Evolutionary conservation across 768 basidiomycete genomes (phyloP).

Genomic region (Cystobasidium ongulense): DNA sequence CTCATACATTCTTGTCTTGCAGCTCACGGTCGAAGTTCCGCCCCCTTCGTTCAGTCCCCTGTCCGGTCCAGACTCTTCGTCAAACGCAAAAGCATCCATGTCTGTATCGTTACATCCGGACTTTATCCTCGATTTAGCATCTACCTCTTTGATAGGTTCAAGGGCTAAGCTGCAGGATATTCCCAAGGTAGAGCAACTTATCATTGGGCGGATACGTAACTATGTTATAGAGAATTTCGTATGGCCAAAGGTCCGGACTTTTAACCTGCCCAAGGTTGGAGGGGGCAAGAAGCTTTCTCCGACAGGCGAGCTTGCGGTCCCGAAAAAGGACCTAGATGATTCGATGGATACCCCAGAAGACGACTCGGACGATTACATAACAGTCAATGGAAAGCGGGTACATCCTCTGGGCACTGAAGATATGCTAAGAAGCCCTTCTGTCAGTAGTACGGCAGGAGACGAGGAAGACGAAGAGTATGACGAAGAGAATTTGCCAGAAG

Average conservation of each 20-base stretch:
- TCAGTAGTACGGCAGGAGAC: conserved; percentile 1
- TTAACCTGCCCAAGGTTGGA: conserved; percentile 20
- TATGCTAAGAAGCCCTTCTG: neutral
- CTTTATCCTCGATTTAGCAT: conserved; percentile 76
- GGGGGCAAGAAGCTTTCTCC: neutral
- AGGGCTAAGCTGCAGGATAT: conserved; percentile 96
- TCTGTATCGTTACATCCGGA: conserved; percentile 75
- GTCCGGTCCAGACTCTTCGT: conserved; percentile 41
- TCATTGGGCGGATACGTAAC: conserved; percentile 70
- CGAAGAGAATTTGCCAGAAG: neutral
- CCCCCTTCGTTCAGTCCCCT: conserved; percentile 45
- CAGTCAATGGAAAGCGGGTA: neutral
- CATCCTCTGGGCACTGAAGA: neutral
- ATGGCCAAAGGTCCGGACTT: conserved; percentile 50
- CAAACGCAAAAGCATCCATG: conserved; percentile 53
- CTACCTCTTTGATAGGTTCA: conserved; percentile 85
- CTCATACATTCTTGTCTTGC: conserved; percentile 29
- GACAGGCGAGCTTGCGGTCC: neutral
- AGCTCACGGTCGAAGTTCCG: conserved; percentile 30
- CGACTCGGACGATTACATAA: neutral
- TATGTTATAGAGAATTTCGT: conserved; percentile 49
- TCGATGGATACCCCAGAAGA: neutral
- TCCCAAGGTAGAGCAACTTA: conserved; percentile 91
- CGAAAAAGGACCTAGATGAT: neutral
- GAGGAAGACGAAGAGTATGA: conserved; percentile 10